These are phyloP conservation scores for Grigorovia jiainica DNA, from an alignment of 805 yeast species.

Conservation along the genomic window DNA sequence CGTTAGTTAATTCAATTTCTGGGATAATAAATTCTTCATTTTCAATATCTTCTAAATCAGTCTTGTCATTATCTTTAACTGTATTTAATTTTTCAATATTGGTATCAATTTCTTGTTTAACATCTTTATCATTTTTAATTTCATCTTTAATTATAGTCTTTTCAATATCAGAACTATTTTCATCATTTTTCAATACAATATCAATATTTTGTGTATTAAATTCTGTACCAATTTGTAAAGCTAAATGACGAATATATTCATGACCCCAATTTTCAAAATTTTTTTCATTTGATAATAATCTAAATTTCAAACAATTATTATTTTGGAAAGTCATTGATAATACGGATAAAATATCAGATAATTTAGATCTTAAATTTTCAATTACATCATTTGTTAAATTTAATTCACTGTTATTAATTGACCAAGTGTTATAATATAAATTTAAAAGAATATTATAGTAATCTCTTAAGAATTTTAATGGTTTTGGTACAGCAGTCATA, in stretches of 20 bases:
- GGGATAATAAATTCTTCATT: background rate
- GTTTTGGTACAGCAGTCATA: constrained; percentile 99
- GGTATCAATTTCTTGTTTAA: background rate
- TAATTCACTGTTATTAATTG: constrained; percentile 6
- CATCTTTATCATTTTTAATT: background rate
- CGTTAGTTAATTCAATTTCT: background rate
- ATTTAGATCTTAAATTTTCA: constrained; percentile 37
- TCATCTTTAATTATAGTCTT: background rate
- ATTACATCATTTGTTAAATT: constrained; percentile 10
- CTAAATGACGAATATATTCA: constrained; percentile 92
- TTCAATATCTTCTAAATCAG: background rate
- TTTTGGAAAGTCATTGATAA: constrained; percentile 91
- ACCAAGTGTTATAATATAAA: constrained; percentile 61
- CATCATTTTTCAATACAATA: constrained; percentile 3
- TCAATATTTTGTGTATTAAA: constrained; percentile 40
- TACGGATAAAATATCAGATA: constrained; percentile 87
- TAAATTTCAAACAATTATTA: constrained; percentile 69
- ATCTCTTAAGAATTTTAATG: constrained; percentile 89
- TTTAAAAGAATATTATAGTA: constrained; percentile 58
- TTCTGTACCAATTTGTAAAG: constrained; percentile 88
- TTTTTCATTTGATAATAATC: constrained; percentile 51
- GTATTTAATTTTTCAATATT: background rate
- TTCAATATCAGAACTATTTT: background rate
- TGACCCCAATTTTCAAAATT: constrained; percentile 91
- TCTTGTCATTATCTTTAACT: background rate